phyloP scores from a whole-genome alignment of 2,329 filamentous ascomycete species.

The Capronia americana region DNA sequence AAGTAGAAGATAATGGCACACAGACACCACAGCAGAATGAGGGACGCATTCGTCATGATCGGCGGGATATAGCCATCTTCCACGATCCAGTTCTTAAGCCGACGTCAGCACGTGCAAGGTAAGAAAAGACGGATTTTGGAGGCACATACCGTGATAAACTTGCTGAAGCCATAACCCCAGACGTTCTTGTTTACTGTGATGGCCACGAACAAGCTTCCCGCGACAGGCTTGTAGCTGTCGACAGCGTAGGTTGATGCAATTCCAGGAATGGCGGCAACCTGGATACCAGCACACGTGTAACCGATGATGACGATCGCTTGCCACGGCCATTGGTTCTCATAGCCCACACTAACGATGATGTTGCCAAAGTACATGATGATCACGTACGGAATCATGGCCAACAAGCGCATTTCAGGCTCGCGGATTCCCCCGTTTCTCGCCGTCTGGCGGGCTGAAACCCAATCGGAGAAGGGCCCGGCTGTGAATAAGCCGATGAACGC shows the following conservation, averaged over 20 bases:
- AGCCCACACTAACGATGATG: conserved; percentile 62
- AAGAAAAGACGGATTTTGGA: neutral
- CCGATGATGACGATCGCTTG: conserved; percentile 62
- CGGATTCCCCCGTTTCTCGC: conserved; percentile 61
- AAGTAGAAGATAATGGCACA: conserved; percentile 64
- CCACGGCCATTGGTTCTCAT: conserved; percentile 61
- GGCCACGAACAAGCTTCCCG: conserved; percentile 64
- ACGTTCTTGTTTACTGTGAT: conserved; percentile 70
- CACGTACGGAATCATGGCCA: conserved; percentile 64
- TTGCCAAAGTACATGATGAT: conserved; percentile 65
- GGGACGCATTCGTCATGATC: conserved; percentile 65
- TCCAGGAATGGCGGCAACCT: conserved; percentile 65
- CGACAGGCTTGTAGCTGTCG: conserved; percentile 69
- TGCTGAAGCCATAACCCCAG: conserved; percentile 66
- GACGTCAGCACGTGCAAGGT: neutral
- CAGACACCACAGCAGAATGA: conserved; percentile 61
- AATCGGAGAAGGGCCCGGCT: conserved; percentile 63
- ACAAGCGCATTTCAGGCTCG: conserved; percentile 65
- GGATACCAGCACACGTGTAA: conserved; percentile 62
- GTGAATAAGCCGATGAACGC: conserved; percentile 62
- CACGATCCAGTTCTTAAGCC: conserved; percentile 52
- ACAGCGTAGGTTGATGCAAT: conserved; percentile 66
- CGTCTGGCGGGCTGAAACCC: conserved; percentile 62
- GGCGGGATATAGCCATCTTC: conserved; percentile 60
- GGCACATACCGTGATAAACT: conserved; percentile 55